Conservation (phyloP, 768 basidiomycete species). For the Cantharellus anzutake region DNA sequence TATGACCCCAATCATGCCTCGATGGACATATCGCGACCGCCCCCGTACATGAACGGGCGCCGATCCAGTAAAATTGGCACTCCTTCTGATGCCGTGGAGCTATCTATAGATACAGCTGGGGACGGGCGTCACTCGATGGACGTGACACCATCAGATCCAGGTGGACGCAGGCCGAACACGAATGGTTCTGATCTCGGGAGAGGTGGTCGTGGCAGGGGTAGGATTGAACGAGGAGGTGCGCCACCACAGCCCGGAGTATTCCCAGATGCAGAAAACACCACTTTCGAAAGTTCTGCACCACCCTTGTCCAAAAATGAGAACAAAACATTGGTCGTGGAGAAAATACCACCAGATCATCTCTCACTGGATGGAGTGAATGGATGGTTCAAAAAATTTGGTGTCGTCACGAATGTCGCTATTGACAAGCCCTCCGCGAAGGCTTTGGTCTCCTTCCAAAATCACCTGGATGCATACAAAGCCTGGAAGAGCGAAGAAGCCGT, state of each 20-base stretch:
- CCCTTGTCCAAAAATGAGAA: slow-evolving; percentile 37
- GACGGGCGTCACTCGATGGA: no score
- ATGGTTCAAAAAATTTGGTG: slow-evolving; percentile 87
- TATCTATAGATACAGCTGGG: not conserved
- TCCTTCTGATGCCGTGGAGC: not conserved
- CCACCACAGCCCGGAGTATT: slow-evolving; percentile 25
- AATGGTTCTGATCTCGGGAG: slow-evolving; percentile 15
- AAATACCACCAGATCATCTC: slow-evolving; percentile 75
- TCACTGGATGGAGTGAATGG: slow-evolving; percentile 57
- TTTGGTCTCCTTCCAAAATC: slow-evolving; percentile 67
- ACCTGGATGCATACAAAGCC: slow-evolving; percentile 69
- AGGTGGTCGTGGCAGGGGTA: slow-evolving; percentile 6
- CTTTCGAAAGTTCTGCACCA: not conserved
- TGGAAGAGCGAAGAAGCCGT: slow-evolving; percentile 93
- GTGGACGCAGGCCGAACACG: not conserved
- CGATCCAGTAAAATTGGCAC: not conserved
- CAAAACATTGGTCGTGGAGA: slow-evolving; percentile 82
- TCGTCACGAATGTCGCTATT: slow-evolving; percentile 80
- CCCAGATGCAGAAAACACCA: not conserved
- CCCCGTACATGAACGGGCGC: not conserved
- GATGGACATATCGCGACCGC: slow-evolving; percentile 47
- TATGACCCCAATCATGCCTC: slow-evolving; percentile 67
- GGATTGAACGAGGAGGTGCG: slow-evolving; percentile 22
- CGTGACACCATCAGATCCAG: not conserved
- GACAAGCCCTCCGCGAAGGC: slow-evolving; percentile 60